Percentiles rank a stretch among this genome's conserved stretches.
Evolutionary conservation across 208 protist genomes (phyloP).

Genomic region (Plasmodiophora brassicae): DNA sequence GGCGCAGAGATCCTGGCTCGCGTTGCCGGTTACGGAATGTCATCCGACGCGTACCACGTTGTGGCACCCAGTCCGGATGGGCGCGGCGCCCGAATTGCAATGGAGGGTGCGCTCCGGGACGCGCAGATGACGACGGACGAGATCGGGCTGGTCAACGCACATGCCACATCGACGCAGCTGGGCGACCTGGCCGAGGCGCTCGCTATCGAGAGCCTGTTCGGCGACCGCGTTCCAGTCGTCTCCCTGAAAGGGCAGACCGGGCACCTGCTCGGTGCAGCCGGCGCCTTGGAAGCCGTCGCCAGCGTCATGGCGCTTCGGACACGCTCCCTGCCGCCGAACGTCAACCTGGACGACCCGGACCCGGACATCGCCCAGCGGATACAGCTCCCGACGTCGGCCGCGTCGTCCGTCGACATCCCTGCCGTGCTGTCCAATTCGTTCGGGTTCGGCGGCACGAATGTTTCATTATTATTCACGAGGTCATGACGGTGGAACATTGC

Average conservation of each 20-base stretch:
- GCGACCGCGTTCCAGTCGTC: conserved; percentile 36
- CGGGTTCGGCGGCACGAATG: conserved; percentile 92
- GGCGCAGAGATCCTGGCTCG: conserved; percentile 76
- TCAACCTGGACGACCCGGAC: conserved; percentile 69
- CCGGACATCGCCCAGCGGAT: neutral
- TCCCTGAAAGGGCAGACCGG: conserved; percentile 86
- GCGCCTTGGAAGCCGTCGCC: conserved; percentile 81
- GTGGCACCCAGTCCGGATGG: conserved; percentile 80
- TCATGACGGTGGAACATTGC: too few relatives aligned
- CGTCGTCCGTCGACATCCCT: conserved; percentile 43
- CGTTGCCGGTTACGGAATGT: conserved; percentile 60
- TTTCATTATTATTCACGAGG: conserved; percentile 37
- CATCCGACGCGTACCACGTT: conserved; percentile 83
- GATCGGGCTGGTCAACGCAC: conserved; percentile 90
- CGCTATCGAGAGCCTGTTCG: conserved; percentile 39
- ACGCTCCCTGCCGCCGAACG: conserved; percentile 71
- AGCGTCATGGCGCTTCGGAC: conserved; percentile 66
- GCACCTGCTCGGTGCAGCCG: conserved; percentile 91
- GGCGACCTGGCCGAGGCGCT: conserved; percentile 82
- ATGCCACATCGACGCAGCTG: conserved; percentile 88
- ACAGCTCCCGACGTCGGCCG: neutral
- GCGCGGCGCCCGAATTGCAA: conserved; percentile 71
- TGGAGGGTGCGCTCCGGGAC: conserved; percentile 67
- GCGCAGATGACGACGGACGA: conserved; percentile 16
- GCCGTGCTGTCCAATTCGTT: conserved; percentile 85